Evolutionary conservation across 2,329 filamentous ascomycete species (phyloP).

Genomic region (Penicillium crustosum): DNA sequence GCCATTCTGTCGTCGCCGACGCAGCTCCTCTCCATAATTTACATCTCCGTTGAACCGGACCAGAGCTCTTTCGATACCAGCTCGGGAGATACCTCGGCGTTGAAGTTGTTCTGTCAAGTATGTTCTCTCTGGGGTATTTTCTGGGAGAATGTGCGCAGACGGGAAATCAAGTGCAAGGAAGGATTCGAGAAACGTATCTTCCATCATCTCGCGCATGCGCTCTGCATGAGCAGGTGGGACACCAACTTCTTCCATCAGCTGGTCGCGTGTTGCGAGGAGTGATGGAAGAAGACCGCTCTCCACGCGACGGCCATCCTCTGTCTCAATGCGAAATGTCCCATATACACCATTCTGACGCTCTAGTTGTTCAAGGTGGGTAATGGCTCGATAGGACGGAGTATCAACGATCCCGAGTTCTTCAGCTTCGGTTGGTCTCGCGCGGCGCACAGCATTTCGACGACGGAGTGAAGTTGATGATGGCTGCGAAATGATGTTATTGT

Average conservation of each 20-base stretch:
- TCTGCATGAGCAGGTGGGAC: slow-evolving; percentile 40
- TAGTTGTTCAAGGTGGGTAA: slow-evolving; percentile 41
- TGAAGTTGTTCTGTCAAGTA: slow-evolving; percentile 42
- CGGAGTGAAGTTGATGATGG: slow-evolving; percentile 33
- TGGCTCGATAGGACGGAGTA: slow-evolving; percentile 40
- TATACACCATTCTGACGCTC: slow-evolving; percentile 44
- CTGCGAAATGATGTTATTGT: slow-evolving; percentile 32
- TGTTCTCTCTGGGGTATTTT: slow-evolving; percentile 35
- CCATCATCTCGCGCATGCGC: slow-evolving; percentile 46
- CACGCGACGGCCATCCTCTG: slow-evolving; percentile 42
- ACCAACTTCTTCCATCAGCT: slow-evolving; percentile 44
- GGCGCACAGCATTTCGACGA: slow-evolving; percentile 43
- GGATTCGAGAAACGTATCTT: slow-evolving; percentile 45
- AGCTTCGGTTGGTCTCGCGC: slow-evolving; percentile 32
- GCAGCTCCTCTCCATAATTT: slow-evolving; percentile 42
- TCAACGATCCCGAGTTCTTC: slow-evolving; percentile 27
- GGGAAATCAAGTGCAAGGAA: slow-evolving; percentile 45
- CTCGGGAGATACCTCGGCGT: slow-evolving; percentile 40
- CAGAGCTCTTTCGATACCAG: slow-evolving; percentile 40
- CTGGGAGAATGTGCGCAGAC: slow-evolving; percentile 35
- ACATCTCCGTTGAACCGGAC: slow-evolving; percentile 40
- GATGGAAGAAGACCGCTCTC: slow-evolving; percentile 46
- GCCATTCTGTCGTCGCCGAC: slow-evolving; percentile 40
- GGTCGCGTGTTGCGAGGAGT: slow-evolving; percentile 42
- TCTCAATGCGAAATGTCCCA: slow-evolving; percentile 45